Percentiles rank a stretch among this genome's conserved stretches.
These are phyloP conservation scores for Colletotrichum graminicola DNA, from an alignment of 2,329 filamentous ascomycete species.

Conservation along the genomic window DNA sequence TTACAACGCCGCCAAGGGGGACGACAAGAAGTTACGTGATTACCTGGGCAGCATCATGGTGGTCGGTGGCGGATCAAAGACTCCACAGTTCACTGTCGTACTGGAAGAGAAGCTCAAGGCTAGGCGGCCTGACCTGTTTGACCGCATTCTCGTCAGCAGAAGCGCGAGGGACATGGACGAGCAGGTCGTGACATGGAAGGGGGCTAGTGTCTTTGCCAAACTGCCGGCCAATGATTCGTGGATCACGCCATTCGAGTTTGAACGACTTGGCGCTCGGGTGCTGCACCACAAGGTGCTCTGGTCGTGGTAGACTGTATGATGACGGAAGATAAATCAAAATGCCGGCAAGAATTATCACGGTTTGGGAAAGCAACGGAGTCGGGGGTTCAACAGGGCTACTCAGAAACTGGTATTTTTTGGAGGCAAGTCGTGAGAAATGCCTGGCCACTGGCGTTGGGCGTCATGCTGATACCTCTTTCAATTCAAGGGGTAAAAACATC, in stretches of 20 bases:
- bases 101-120: slow-evolving; percentile 85
- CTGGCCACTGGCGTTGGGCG: slow-evolving; percentile 36
- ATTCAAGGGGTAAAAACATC: slow-evolving; percentile 2
- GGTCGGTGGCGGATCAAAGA: slow-evolving; percentile 86
- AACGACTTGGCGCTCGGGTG: slow-evolving; percentile 83
- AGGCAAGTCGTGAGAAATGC: slow-evolving; percentile 28
- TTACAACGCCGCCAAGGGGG: slow-evolving; percentile 84
- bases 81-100: slow-evolving; percentile 81
- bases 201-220: slow-evolving; percentile 95
- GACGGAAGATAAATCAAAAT: slow-evolving; percentile 4
- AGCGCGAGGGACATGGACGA: slow-evolving; percentile 95
- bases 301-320: slow-evolving; percentile 61
- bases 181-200: slow-evolving; percentile 98
- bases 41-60: slow-evolving; percentile 92
- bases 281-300: slow-evolving; percentile 85
- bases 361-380: slow-evolving; percentile 39
- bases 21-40: slow-evolving; percentile 93
- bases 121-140: slow-evolving; percentile 70
- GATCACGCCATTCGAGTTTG: slow-evolving; percentile 90
- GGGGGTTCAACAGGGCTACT: slow-evolving; percentile 18
- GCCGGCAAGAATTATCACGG: slow-evolving; percentile 10
- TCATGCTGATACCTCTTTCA: slow-evolving; percentile 12
- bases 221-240: slow-evolving; percentile 94
- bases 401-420: slow-evolving; percentile 17
- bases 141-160: slow-evolving; percentile 72